These are phyloP conservation scores for Solanum corneliomulleri DNA, from an alignment of 257 asterid genomes.

Conservation along the genomic window DNA sequence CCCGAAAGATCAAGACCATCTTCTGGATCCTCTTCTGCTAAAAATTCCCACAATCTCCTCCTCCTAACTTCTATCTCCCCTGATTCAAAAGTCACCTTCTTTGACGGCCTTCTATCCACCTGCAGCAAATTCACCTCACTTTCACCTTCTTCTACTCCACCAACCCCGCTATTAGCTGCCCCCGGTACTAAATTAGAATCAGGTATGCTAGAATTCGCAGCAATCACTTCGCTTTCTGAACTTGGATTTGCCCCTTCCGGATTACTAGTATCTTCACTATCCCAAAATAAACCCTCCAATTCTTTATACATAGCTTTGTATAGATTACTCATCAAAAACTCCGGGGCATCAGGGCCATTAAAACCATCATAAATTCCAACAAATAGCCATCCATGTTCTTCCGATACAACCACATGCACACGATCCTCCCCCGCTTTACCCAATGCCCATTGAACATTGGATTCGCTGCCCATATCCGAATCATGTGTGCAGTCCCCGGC, in stretches of 20 bases:
- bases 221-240: slow-evolving; percentile 20
- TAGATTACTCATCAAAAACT: slow-evolving; percentile 79
- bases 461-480: slow-evolving; percentile 30
- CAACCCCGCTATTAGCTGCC: neutral
- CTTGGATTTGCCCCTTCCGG: slow-evolving; percentile 21
- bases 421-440: slow-evolving; percentile 98
- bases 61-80: slow-evolving; percentile 63
- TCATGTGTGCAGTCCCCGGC: slow-evolving; percentile 30
- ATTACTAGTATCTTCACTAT: slow-evolving; percentile 22
- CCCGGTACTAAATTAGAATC: neutral
- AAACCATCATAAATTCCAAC: slow-evolving; percentile 97
- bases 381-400: slow-evolving; percentile 93
- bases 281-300: slow-evolving; percentile 96
- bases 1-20: slow-evolving; percentile 96
- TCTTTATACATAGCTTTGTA: slow-evolving; percentile 80
- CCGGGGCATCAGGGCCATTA: slow-evolving; percentile 98
- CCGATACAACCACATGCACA: slow-evolving; percentile 93
- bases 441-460: slow-evolving; percentile 86
- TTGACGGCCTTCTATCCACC: slow-evolving; percentile 7
- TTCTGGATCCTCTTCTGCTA: slow-evolving; percentile 71
- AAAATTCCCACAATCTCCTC: slow-evolving; percentile 86
- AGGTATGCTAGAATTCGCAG: slow-evolving; percentile 17
- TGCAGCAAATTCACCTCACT: slow-evolving; percentile 9
- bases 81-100: slow-evolving; percentile 65
- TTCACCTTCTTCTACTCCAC: slow-evolving; percentile 25